Evolutionary conservation across 164 flowering plant genomes (phyloP).

Genomic region (Piper longum): DNA sequence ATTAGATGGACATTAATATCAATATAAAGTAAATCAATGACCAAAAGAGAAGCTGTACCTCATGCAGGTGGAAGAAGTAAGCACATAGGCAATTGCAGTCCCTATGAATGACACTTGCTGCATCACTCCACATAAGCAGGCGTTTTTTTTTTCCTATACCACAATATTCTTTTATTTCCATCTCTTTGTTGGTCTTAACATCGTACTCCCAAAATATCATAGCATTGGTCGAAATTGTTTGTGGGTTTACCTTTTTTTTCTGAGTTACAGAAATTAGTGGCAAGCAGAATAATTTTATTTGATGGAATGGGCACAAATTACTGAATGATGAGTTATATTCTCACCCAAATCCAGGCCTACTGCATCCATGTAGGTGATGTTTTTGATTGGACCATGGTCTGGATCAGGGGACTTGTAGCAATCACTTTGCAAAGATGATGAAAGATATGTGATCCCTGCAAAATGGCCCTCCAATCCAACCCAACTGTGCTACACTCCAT

Average conservation of each 20-base stretch:
- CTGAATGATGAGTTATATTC: background rate
- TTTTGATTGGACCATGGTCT: constrained; percentile 23
- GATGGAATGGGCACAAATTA: no score
- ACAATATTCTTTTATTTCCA: background rate
- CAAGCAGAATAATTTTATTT: no score
- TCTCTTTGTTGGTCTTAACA: no score
- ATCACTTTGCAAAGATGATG: constrained; percentile 19
- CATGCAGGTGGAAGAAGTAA: constrained; percentile 41
- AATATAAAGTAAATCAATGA: no score
- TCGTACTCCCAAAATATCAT: no score
- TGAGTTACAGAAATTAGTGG: no score
- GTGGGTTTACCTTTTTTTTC: no score
- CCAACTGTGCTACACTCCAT: constrained; percentile 39
- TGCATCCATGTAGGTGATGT: constrained; percentile 30
- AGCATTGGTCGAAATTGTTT: no score
- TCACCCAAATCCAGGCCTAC: constrained; percentile 17
- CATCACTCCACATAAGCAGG: constrained; percentile 27
- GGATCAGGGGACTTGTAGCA: constrained; percentile 27
- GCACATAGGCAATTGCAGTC: constrained; percentile 28
- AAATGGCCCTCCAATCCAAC: constrained; percentile 44
- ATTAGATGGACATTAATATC: no score
- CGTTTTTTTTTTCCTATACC: constrained; percentile 11
- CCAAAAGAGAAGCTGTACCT: constrained; percentile 20
- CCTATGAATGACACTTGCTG: constrained; percentile 33
- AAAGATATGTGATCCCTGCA: constrained; percentile 22